Evolutionary conservation across 1,284 basidiomycete species (phyloP).

Genomic region (Singerocomus inundabilis): DNA sequence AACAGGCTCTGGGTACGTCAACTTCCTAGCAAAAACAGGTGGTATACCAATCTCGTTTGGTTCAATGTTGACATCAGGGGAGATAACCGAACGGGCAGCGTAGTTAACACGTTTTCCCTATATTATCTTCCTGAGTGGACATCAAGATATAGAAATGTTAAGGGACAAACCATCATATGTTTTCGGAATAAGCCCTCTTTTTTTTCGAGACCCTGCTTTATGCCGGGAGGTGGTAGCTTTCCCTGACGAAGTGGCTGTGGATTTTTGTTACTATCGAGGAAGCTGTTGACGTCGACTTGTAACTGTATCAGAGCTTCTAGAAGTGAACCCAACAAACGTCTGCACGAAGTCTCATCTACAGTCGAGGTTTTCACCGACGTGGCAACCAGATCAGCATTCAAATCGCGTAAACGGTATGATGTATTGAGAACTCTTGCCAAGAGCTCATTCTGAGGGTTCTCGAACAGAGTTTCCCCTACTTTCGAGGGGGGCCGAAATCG

Average conservation of each 20-base stretch:
- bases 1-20: conserved; percentile 98
- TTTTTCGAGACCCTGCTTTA: conserved; percentile 98
- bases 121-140: conserved; percentile 6
- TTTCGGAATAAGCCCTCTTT: conserved; percentile 99
- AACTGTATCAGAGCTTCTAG: conserved; percentile 86
- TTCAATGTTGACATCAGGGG: conserved; percentile 99
- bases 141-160: neutral
- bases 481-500: conserved; percentile 94
- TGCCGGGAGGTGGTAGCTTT: conserved; percentile 89
- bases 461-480: conserved; percentile 92
- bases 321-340: conserved; percentile 66
- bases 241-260: conserved; percentile 83
- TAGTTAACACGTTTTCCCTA: conserved; percentile 99
- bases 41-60: conserved; percentile 99
- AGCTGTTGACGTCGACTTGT: conserved; percentile 95
- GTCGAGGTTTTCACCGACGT: conserved; percentile 59
- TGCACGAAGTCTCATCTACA: conserved; percentile 56
- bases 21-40: conserved; percentile 94
- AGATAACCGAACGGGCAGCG: conserved; percentile 98
- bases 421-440: conserved; percentile 83
- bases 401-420: conserved; percentile 77
- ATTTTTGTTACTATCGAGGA: conserved; percentile 97
- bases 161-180: conserved; percentile 89
- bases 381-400: conserved; percentile 67
- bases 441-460: conserved; percentile 97